These are phyloP conservation scores for Cucumis cinereus DNA, from an alignment of 306 rosid genomes.

Conservation along the genomic window DNA sequence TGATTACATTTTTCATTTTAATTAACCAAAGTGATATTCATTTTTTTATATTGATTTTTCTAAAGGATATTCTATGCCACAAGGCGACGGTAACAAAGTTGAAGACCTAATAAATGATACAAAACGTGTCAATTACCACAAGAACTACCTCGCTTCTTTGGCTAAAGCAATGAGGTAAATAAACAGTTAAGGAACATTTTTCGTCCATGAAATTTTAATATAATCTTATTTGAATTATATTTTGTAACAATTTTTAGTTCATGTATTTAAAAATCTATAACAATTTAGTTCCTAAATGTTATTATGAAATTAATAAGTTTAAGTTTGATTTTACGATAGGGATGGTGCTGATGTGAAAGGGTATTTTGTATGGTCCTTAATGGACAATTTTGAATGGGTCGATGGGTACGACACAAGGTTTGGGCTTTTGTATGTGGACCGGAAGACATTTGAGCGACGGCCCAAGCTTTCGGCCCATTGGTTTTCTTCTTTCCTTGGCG, in stretches of 20 bases:
- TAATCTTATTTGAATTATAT: too few relatives aligned
- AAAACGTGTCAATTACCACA: slow-evolving; percentile 35
- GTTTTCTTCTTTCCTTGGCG: slow-evolving; percentile 30
- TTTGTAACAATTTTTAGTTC: too few relatives aligned
- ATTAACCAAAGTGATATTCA: background rate
- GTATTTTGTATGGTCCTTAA: slow-evolving; percentile 50
- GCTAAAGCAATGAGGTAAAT: slow-evolving; percentile 43
- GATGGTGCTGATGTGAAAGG: slow-evolving; percentile 66
- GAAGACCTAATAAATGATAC: slow-evolving; percentile 28
- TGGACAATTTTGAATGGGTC: slow-evolving; percentile 56
- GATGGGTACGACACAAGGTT: slow-evolving; percentile 28
- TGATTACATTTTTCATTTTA: background rate
- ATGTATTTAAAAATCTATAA: too few relatives aligned
- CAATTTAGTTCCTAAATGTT: too few relatives aligned
- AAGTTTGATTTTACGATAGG: slow-evolving; percentile 11
- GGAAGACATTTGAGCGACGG: slow-evolving; percentile 27
- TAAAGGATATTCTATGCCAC: background rate
- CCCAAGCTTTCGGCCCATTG: slow-evolving; percentile 52
- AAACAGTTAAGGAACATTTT: too few relatives aligned
- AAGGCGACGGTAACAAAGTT: background rate
- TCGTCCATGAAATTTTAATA: too few relatives aligned
- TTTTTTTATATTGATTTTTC: background rate
- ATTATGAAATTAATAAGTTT: too few relatives aligned
- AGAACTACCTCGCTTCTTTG: slow-evolving; percentile 40
- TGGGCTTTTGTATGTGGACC: slow-evolving; percentile 46